Base-by-base conservation (phyloP, 345 rosid genomes). In the Passiflora organensis region DNA sequence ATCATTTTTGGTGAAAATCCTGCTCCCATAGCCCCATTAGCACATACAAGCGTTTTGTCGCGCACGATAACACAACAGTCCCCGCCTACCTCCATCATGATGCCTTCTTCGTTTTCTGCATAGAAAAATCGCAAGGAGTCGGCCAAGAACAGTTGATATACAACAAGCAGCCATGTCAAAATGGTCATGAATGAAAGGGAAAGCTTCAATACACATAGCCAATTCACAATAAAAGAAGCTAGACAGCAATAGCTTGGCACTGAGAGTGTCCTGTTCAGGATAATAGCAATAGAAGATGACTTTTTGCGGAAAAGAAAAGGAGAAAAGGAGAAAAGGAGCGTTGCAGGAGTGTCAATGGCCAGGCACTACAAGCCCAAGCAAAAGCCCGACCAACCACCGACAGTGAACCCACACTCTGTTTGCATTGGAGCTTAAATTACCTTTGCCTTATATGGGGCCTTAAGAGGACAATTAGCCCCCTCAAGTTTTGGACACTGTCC, bases 311-410 rank as follows among this genome's bases (percentile, higher is more conserved):
- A 62, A 53, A 49, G 25, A 51, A 53, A 4, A n/a, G 18, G 50
- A 57, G 16, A 18, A 11, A 15, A 18, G 49, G 13, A 6, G n/a
- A n/a, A n/a, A n/a, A n/a, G n/a, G n/a, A n/a, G n/a, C n/a, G n/a
- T n/a, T n/a, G n/a, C n/a, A n/a, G n/a, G n/a, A n/a, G n/a, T n/a
- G 10, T 49, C 39, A 6, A 14, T 17, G 28, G 13, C 14, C 12
- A 4, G 13, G 22, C 12, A 4, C 19, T 1, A 3, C 21, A 18
- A n/a, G 55, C 13, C 43, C 13, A 39, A 51, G 23, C 21, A 32
- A 16, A 19, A 32, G 55, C 28, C 72, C 71, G 69, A 73, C 81
- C 77, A 74, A 61, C 81, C 73, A 68, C 71, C 73, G 77, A 73
- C 76, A 79, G 48, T 37, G 49, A 60, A 53, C 62, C 54, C 72